Evolutionary conservation across 2,329 filamentous ascomycete species (phyloP).

Genomic region (Colletotrichum somersetense): DNA sequence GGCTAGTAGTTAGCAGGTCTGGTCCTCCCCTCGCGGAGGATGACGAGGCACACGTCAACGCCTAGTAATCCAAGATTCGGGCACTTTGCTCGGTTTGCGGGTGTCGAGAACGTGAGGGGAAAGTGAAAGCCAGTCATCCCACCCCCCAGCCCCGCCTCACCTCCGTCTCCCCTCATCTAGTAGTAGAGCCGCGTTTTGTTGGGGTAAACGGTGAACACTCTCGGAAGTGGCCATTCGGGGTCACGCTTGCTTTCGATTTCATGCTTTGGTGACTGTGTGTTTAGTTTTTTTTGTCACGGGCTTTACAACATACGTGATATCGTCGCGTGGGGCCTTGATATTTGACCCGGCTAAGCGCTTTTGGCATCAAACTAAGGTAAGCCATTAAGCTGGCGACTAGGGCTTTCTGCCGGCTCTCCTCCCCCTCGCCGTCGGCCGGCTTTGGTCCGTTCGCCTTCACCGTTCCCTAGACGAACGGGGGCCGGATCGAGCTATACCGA

Average conservation of each 20-base stretch:
- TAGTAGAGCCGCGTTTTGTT: background rate
- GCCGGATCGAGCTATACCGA: constrained; percentile 4
- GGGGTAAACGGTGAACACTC: background rate
- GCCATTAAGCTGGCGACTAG: background rate
- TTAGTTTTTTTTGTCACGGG: background rate
- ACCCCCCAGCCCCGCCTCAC: no score
- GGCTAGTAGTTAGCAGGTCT: background rate
- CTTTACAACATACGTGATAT: constrained; percentile 6
- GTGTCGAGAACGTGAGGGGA: constrained; percentile 3
- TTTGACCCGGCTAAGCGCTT: background rate
- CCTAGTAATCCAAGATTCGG: background rate
- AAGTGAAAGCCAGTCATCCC: background rate
- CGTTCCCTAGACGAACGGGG: constrained; percentile 1
- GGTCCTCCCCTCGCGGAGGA: background rate
- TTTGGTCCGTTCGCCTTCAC: background rate
- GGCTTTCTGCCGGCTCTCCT: background rate
- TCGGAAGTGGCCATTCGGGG: background rate
- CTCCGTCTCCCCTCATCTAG: background rate
- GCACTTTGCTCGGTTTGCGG: background rate
- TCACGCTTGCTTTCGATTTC: background rate
- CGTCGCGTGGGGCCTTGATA: background rate
- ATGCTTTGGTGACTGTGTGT: background rate
- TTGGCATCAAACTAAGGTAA: background rate
- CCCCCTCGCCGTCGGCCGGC: background rate
- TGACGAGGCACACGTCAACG: constrained; percentile 29